phyloP scores from a whole-genome alignment of 495 filamentous ascomycete species.

The Thermothielavioides terrestris region DNA sequence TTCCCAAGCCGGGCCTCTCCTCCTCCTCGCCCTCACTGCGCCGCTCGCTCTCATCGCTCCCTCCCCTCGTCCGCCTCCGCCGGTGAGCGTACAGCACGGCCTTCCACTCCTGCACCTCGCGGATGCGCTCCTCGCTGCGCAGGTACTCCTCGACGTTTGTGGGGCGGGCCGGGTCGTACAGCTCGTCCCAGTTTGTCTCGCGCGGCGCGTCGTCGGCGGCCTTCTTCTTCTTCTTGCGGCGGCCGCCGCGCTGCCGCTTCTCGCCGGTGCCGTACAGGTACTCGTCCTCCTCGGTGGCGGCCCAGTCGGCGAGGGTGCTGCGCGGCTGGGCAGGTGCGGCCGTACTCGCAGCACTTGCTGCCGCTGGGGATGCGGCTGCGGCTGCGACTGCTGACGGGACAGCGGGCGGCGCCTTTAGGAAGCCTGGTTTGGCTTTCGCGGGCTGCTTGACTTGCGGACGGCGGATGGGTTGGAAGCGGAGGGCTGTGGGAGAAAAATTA shows the following conservation, averaged over 20 bases:
- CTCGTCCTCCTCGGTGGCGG: constrained; percentile 60
- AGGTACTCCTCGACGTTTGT: constrained; percentile 84
- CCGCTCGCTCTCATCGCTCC: constrained; percentile 42
- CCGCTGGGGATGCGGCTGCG: constrained; percentile 9
- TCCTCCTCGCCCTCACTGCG: no score
- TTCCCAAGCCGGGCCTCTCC: constrained; percentile 41
- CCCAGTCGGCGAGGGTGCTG: constrained; percentile 78
- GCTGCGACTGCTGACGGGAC: constrained; percentile 14
- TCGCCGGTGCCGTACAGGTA: constrained; percentile 39
- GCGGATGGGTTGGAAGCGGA: constrained; percentile 76
- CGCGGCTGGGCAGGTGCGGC: constrained; percentile 47
- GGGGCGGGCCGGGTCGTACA: constrained; percentile 78
- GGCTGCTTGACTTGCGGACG: constrained; percentile 58
- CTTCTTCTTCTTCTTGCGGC: constrained; percentile 79
- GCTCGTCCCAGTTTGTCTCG: constrained; percentile 82
- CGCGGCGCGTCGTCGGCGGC: constrained; percentile 50
- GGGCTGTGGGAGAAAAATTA: constrained; percentile 44
- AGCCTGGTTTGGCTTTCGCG: constrained; percentile 65
- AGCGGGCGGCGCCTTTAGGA: constrained; percentile 29
- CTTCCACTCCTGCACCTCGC: constrained; percentile 82
- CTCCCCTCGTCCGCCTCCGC: constrained; percentile 40
- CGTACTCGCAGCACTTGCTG: constrained; percentile 2
- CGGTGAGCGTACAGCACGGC: constrained; percentile 71
- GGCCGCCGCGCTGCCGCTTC: constrained; percentile 68
- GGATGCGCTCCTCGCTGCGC: constrained; percentile 72